A percentile compares a stretch with the other conserved stretches of the same genome.
phyloP scores from a whole-genome alignment of 345 rosid species.

The Erodium maritimum region DNA sequence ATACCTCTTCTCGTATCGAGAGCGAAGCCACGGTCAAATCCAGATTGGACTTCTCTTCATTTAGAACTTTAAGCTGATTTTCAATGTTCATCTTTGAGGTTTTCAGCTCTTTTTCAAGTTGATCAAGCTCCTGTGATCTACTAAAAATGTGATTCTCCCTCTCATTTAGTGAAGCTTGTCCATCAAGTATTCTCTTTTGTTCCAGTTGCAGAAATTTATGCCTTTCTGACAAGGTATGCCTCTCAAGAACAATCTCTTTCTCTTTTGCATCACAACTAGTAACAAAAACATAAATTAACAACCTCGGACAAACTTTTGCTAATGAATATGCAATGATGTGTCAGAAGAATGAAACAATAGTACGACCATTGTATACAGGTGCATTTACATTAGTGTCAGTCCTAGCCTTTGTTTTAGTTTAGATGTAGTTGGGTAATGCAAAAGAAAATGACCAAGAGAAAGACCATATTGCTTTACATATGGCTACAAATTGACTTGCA shows the following conservation, averaged over 20 bases:
- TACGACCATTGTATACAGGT: background rate
- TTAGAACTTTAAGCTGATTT: slow-evolving; percentile 40
- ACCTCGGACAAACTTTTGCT: background rate
- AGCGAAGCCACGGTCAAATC: slow-evolving; percentile 39
- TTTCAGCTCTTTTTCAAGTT: slow-evolving; percentile 45
- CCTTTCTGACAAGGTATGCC: slow-evolving; percentile 63
- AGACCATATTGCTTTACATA: background rate
- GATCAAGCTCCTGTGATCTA: slow-evolving; percentile 58
- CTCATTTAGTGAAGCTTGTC: slow-evolving; percentile 59
- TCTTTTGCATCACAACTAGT: slow-evolving; percentile 79
- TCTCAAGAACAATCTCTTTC: slow-evolving; percentile 48
- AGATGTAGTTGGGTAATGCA: background rate
- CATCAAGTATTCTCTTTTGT: slow-evolving; percentile 66
- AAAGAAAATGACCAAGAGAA: background rate
- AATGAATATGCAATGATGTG: background rate
- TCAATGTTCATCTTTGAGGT: slow-evolving; percentile 39
- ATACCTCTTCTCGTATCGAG: slow-evolving; percentile 71
- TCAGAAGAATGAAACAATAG: background rate
- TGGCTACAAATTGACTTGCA: background rate
- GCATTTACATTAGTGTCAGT: background rate
- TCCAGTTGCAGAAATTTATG: slow-evolving; percentile 63
- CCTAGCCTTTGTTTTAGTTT: background rate
- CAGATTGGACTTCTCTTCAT: slow-evolving; percentile 43
- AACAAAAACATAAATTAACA: slow-evolving; percentile 6
- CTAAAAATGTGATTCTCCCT: slow-evolving; percentile 69